Conservation (phyloP, 805 yeast species). For the Komagataella kurtzmanii region DNA sequence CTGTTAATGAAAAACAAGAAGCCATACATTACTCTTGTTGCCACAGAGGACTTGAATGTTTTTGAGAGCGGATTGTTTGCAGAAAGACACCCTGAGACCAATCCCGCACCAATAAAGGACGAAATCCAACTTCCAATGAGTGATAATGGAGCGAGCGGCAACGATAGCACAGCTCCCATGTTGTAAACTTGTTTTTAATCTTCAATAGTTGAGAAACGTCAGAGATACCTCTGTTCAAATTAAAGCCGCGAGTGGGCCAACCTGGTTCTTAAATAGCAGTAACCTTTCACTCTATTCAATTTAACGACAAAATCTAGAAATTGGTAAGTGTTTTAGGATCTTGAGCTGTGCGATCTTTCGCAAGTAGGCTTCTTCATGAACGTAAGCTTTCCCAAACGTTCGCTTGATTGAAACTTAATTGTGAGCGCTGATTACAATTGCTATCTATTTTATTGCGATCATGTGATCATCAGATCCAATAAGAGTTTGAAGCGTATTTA, state of each 20-base stretch:
- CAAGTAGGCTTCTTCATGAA: too few relatives aligned
- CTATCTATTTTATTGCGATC: not conserved
- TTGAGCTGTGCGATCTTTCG: too few relatives aligned
- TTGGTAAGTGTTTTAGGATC: too few relatives aligned
- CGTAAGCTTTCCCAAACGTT: not conserved
- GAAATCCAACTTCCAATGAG: slow-evolving; percentile 49
- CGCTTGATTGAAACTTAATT: not conserved
- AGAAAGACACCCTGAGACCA: slow-evolving; percentile 42
- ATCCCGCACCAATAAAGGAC: slow-evolving; percentile 72
- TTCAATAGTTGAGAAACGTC: not conserved
- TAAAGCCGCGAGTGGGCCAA: not conserved
- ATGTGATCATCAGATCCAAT: not conserved
- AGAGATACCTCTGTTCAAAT: too few relatives aligned
- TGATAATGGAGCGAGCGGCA: slow-evolving; percentile 47
- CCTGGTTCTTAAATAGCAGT: not conserved
- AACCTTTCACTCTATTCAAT: not conserved
- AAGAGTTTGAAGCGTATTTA: not conserved
- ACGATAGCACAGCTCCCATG: slow-evolving; percentile 61
- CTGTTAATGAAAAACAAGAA: slow-evolving; percentile 64
- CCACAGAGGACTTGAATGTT: slow-evolving; percentile 51
- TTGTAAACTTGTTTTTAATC: not conserved
- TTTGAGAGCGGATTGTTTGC: slow-evolving; percentile 23
- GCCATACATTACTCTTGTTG: slow-evolving; percentile 85
- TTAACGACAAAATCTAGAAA: too few relatives aligned
- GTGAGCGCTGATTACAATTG: not conserved